These are phyloP conservation scores for Tetrahymena elliotti DNA, from an alignment of 73 alveolate genomes.

Conservation along the genomic window DNA sequence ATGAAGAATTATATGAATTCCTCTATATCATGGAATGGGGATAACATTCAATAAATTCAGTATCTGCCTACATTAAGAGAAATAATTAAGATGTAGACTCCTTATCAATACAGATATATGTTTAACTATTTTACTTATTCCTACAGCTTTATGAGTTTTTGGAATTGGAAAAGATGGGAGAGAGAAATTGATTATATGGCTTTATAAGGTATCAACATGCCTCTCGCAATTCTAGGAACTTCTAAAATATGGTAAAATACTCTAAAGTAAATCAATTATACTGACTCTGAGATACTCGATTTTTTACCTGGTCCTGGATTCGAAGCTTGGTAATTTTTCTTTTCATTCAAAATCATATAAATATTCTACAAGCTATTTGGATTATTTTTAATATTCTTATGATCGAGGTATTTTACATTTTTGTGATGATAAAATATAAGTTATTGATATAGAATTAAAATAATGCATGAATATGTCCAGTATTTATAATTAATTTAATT, in stretches of 20 bases:
- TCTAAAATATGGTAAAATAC: slow-evolving; percentile 41
- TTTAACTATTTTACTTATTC: not conserved
- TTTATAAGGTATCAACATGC: slow-evolving; percentile 45
- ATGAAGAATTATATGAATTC: not conserved
- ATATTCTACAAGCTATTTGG: too few species aligned
- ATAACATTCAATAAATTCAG: not conserved
- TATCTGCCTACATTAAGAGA: not conserved
- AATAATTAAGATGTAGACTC: not conserved
- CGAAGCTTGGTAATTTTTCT: slow-evolving; percentile 45
- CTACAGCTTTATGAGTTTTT: not conserved
- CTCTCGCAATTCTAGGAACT: slow-evolving; percentile 48
- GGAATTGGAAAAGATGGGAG: slow-evolving; percentile 60
- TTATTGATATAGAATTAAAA: not conserved
- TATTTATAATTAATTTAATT: too few species aligned
- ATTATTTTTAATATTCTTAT: too few species aligned
- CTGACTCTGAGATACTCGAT: slow-evolving; percentile 45
- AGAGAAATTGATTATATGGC: slow-evolving; percentile 58
- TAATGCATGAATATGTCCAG: too few species aligned
- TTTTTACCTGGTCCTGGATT: slow-evolving; percentile 52
- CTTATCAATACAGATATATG: not conserved
- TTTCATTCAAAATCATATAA: not conserved
- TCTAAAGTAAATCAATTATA: slow-evolving; percentile 27
- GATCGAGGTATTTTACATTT: not conserved
- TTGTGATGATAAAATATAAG: not conserved
- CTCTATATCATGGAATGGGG: not conserved